These are phyloP conservation scores for Penicillium sp. DNA, from an alignment of 2,329 filamentous ascomycete species.

Conservation along the genomic window DNA sequence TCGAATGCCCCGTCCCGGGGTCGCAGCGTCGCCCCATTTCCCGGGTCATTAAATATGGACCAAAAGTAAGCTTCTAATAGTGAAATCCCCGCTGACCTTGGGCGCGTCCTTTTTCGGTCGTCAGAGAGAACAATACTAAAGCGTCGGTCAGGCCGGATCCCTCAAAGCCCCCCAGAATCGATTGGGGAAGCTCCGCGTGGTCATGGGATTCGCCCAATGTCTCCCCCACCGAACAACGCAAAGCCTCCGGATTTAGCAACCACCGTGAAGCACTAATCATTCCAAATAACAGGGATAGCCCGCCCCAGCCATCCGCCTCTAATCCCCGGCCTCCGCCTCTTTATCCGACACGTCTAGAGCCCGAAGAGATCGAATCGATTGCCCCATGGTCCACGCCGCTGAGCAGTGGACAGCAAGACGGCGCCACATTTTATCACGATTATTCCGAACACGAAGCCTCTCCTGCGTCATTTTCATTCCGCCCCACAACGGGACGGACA, in stretches of 20 bases:
- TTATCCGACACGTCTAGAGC: slow-evolving; percentile 21
- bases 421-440: slow-evolving; percentile 42
- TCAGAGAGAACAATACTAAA: neutral
- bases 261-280: slow-evolving; percentile 39
- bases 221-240: slow-evolving; percentile 42
- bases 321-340: slow-evolving; percentile 25
- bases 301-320: slow-evolving; percentile 23
- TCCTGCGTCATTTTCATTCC: slow-evolving; percentile 71
- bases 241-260: slow-evolving; percentile 33
- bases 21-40: slow-evolving; percentile 31
- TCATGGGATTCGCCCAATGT: slow-evolving; percentile 39
- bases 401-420: slow-evolving; percentile 29
- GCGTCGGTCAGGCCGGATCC: slow-evolving; percentile 24
- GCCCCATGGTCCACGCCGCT: slow-evolving; percentile 34
- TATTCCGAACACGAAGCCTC: slow-evolving; percentile 41
- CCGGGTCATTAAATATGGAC: slow-evolving; percentile 28
- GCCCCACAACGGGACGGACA: slow-evolving; percentile 57
- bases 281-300: slow-evolving; percentile 32
- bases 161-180: slow-evolving; percentile 25
- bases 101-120: neutral
- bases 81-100: neutral
- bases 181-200: slow-evolving; percentile 36
- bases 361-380: slow-evolving; percentile 29
- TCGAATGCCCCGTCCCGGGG: slow-evolving; percentile 25
- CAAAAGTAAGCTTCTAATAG: slow-evolving; percentile 32